Base-by-base conservation (phyloP, 2,329 filamentous ascomycete genomes). In the Stagonosporopsis rhizophila region DNA sequence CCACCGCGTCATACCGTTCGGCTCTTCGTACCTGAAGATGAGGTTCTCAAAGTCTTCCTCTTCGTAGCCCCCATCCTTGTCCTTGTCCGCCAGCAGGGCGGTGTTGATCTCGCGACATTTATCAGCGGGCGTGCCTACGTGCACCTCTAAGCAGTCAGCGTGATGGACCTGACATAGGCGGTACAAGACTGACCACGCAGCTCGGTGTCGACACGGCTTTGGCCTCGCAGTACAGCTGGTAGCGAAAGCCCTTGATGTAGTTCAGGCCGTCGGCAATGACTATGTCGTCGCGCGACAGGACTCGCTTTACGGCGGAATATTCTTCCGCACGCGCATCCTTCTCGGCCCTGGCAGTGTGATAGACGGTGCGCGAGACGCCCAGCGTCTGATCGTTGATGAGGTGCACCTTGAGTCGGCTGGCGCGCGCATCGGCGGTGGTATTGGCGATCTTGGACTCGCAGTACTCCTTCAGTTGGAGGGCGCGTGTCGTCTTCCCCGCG, bases 191-290 rank as follows among this genome's bases (percentile, higher is more conserved):
- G 72, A 95, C 79, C 53, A 95, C 86, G 68, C 89, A 92, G 75
- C 85, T 89, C 3, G 89, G 85, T 3, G 91, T 95, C 60, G 87
- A 80, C 50, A 90, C 79, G 44, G 91, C 91, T 77, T 95, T 95
- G 34, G 91, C 87, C 77, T 95, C 91, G 78, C 91, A 94, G 75
- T 89, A 89, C 20, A 96, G 80, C 80, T 96, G 91, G 74, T 96
- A 96, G 44, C 91, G 83, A 85, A 90, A 95, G 34, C 91, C 91
- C 75, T 95, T 95, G 78, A 96, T 96, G 77, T 95, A 96, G 76
- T 95, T 95, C 58, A 91, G 79, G 1, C 88, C 87, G 72, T 96
- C 91, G 15, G 92, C 85, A 42, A 96, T 85, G 48, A 95, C 89
- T 55, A 96, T 87, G 69, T 91, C 89, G 67, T 86, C 86, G 53